Conservation (phyloP, 345 rosid species). For the Aquilaria malaccensis region DNA sequence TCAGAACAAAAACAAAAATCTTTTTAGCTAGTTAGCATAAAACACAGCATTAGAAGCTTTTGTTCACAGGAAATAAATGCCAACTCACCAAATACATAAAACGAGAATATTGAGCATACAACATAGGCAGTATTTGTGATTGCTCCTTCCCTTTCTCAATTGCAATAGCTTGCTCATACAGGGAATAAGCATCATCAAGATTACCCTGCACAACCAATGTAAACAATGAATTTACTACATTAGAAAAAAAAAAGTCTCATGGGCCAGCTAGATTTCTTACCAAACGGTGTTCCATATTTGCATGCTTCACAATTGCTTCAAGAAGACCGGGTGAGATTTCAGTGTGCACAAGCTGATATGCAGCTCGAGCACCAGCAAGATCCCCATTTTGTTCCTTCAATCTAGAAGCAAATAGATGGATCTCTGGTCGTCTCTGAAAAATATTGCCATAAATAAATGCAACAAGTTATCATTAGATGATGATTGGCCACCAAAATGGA, state of each 20-base stretch:
- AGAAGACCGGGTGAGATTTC: slow-evolving; percentile 92
- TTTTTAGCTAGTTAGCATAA: background rate
- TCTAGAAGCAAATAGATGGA: slow-evolving; percentile 86
- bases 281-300: slow-evolving; percentile 87
- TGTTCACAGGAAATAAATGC: background rate
- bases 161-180: slow-evolving; percentile 90
- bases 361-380: slow-evolving; percentile 80
- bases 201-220: slow-evolving; percentile 55
- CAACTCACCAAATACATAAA: slow-evolving; percentile 67
- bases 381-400: slow-evolving; percentile 85
- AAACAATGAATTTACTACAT: slow-evolving; percentile 15
- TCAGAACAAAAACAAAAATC: background rate
- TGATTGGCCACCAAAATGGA: too few species aligned
- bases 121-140: slow-evolving; percentile 62
- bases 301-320: slow-evolving; percentile 94
- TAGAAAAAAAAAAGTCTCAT: slow-evolving; percentile 8
- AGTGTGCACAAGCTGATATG: slow-evolving; percentile 71
- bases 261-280: slow-evolving; percentile 32
- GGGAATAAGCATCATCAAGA: slow-evolving; percentile 61
- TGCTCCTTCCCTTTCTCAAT: slow-evolving; percentile 95
- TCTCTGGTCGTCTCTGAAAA: slow-evolving; percentile 84
- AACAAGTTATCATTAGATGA: background rate
- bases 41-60: background rate
- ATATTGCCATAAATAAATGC: background rate
- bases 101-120: slow-evolving; percentile 85